phyloP scores from a whole-genome alignment of 2,329 filamentous ascomycete genomes.

The Ceratocystis destructans region DNA sequence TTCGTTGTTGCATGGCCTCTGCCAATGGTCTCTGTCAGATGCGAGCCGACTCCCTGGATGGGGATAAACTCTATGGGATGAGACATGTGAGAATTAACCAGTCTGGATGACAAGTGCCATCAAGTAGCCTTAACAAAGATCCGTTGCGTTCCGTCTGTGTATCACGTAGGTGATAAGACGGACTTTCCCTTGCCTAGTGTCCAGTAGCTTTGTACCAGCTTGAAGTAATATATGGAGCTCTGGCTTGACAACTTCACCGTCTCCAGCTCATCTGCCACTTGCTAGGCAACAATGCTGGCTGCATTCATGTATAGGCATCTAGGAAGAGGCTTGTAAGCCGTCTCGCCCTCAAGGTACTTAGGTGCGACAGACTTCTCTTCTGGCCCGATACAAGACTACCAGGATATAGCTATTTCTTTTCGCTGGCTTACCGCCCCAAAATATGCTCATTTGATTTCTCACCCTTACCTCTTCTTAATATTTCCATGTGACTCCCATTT shows the following conservation, averaged over 20 bases:
- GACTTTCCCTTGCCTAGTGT: not conserved
- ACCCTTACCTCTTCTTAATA: not conserved
- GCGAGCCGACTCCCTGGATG: not conserved
- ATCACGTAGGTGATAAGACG: not conserved
- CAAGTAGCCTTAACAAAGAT: constrained; percentile 2
- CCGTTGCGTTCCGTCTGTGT: not conserved
- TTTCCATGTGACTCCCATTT: not conserved
- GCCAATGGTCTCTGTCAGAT: too few species aligned
- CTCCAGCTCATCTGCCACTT: not conserved
- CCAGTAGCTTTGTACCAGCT: not conserved
- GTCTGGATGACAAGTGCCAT: not conserved
- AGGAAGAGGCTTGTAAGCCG: too few species aligned
- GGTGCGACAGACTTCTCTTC: too few species aligned
- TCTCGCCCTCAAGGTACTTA: too few species aligned
- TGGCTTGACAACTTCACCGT: not conserved
- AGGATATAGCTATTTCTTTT: too few species aligned
- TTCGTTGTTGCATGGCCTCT: too few species aligned
- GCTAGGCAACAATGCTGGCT: not conserved
- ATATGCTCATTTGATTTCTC: too few species aligned
- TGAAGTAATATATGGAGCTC: not conserved
- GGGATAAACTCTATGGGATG: not conserved
- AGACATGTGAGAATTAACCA: not conserved
- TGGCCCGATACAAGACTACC: too few species aligned
- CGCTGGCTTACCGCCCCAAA: too few species aligned
- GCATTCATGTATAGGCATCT: too few species aligned